Evolutionary conservation across 768 basidiomycete genomes (phyloP), one percentile per base, ranked within the genome.

Genomic region (Sporobolomyces phaffii): DNA sequence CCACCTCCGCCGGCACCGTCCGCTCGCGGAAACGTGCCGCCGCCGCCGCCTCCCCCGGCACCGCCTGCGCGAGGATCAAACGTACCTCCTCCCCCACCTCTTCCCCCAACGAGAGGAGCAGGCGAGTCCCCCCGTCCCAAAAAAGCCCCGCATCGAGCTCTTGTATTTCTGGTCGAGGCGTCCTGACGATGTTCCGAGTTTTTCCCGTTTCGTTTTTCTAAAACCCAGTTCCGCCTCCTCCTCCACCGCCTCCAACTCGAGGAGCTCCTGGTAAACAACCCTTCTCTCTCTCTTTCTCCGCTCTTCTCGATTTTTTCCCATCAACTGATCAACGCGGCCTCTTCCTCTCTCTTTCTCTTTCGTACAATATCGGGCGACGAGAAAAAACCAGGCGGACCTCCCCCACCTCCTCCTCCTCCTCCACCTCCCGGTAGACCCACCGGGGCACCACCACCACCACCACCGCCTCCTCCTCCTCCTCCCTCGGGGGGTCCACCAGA

Each of bases 401-500:
- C n/a, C n/a, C n/a, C n/a, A n/a, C n/a, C 64, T 20, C 69, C 77
- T 7, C 75, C 77, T 14, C 76, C 77, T 2, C 77, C 72, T 0
- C 72, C 78, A 22, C 73, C 75, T 22, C 71, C 73, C 20, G 68
- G 58, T 24, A 10, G 68, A 10, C 73, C 73, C n/a, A 61, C 69
- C 31, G 62, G 72, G 24, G 56, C 62, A 14, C 53, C 67, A 11
- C 62, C 67, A 11, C 59, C 65, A 13, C 59, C 65, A 20, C 65
- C 65, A 11, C 48, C 48, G 15, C 47, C 38, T 15, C 26, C 38
- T 14, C 22, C 60, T 1, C 36, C 56, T 11, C 24, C 57, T 4
- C n/a, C 44, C 15, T 49, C 54, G 17, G 53, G 47, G 3, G 54
- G 43, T 9, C 83, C 83, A n/a, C n/a, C n/a, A 70, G 81, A 85